These are phyloP conservation scores for Apiospora pterosperma DNA, from an alignment of 2,329 filamentous ascomycete species.

Conservation along the genomic window DNA sequence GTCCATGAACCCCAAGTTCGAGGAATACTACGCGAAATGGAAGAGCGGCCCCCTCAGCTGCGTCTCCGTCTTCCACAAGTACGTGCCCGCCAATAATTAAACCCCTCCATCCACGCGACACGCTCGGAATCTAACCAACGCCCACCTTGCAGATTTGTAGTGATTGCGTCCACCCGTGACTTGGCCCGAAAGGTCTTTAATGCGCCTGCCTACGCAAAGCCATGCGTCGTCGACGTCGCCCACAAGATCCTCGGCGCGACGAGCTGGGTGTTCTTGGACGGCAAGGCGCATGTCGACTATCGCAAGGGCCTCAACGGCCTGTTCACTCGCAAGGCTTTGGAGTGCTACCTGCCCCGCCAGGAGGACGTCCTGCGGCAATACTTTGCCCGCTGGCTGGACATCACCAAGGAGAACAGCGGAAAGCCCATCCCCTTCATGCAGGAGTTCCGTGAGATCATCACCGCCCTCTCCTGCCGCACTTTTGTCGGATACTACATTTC, in stretches of 20 bases:
- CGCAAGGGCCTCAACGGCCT: slow-evolving; percentile 92
- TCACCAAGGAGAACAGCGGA: slow-evolving; percentile 68
- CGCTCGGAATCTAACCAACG: neutral
- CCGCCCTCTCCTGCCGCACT: slow-evolving; percentile 90
- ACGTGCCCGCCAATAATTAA: slow-evolving; percentile 29
- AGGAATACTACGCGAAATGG: slow-evolving; percentile 92
- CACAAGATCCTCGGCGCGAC: slow-evolving; percentile 87
- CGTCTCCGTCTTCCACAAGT: slow-evolving; percentile 99
- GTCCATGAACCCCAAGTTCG: slow-evolving; percentile 88
- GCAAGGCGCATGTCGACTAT: slow-evolving; percentile 92
- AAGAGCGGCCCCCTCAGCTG: slow-evolving; percentile 86
- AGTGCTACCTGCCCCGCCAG: slow-evolving; percentile 85
- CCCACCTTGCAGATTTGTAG: slow-evolving; percentile 71
- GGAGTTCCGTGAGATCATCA: slow-evolving; percentile 91
- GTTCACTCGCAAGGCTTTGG: slow-evolving; percentile 87
- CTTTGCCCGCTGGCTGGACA: slow-evolving; percentile 73
- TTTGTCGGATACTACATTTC: slow-evolving; percentile 96
- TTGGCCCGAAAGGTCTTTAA: slow-evolving; percentile 97
- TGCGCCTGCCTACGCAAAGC: slow-evolving; percentile 86
- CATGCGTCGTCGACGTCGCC: slow-evolving; percentile 91
- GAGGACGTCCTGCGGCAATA: slow-evolving; percentile 89
- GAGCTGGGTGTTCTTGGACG: slow-evolving; percentile 98
- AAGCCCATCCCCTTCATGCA: slow-evolving; percentile 85
- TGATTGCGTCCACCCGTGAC: slow-evolving; percentile 92
- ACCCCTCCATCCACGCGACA: neutral